A percentile compares a stretch with the other conserved stretches of the same genome.
These are phyloP conservation scores for Bromus sterilis DNA, from an alignment of 176 grass and related monocot species.

Conservation along the genomic window DNA sequence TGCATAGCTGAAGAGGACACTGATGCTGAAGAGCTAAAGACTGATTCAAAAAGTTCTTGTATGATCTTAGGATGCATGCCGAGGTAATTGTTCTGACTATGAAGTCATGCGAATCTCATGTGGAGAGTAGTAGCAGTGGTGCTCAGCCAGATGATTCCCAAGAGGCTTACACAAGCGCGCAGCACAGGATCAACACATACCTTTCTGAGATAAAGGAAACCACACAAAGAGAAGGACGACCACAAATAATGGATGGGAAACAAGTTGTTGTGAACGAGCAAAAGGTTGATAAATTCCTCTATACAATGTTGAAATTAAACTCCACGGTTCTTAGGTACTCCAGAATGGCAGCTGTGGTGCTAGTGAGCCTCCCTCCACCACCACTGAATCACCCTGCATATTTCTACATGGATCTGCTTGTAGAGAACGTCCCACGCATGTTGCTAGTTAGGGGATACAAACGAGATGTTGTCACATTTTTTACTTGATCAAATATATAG, in stretches of 20 bases:
- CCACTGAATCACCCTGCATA: conserved; percentile 81
- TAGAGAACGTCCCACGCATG: conserved; percentile 95
- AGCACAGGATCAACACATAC: conserved; percentile 59
- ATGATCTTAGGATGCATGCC: conserved; percentile 95
- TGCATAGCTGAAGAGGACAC: conserved; percentile 96
- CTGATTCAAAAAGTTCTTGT: conserved; percentile 94
- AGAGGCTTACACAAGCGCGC: conserved; percentile 79
- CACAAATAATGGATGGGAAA: conserved; percentile 64
- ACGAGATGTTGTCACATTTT: conserved; percentile 92
- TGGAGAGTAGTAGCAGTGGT: conserved; percentile 31
- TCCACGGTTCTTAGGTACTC: conserved; percentile 92
- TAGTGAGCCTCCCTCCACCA: conserved; percentile 88
- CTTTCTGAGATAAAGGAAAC: conserved; percentile 83
- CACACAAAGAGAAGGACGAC: conserved; percentile 44
- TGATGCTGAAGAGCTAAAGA: conserved; percentile 90
- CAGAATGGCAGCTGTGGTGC: conserved; percentile 90
- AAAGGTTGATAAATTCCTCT: conserved; percentile 92
- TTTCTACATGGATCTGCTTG: conserved; percentile 98
- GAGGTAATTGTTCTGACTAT: conserved; percentile 93
- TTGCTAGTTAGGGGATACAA: conserved; percentile 95
- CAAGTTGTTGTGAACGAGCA: conserved; percentile 75
- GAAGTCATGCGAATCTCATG: conserved; percentile 71
- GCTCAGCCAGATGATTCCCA: conserved; percentile 70
- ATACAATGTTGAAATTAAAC: conserved; percentile 90
- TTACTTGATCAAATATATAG: conserved; percentile 56